Evolutionary conservation across 257 asterid genomes (phyloP).

Genomic region (Przewalskia tangutica): DNA sequence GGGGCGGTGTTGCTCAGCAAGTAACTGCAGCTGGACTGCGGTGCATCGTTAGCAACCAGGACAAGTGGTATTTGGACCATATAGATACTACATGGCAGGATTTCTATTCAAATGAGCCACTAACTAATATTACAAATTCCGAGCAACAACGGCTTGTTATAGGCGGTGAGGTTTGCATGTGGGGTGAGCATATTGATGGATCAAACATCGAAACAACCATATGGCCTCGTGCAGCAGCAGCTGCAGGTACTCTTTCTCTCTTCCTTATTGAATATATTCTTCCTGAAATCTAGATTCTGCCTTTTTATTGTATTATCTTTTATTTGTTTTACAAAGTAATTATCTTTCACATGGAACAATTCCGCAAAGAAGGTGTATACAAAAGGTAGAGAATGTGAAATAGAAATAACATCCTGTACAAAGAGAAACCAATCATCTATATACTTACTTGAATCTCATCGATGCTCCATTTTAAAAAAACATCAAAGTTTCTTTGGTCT

Average conservation of each 20-base stretch:
- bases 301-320: neutral
- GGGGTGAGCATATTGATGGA: constrained; percentile 74
- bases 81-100: constrained; percentile 72
- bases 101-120: constrained; percentile 77
- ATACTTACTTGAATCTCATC: neutral
- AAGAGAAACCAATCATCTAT: neutral
- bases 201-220: constrained; percentile 82
- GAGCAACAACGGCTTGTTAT: constrained; percentile 59
- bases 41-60: constrained; percentile 92
- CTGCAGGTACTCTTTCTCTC: constrained; percentile 53
- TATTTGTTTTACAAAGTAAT: neutral
- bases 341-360: neutral
- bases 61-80: constrained; percentile 85
- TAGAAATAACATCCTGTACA: neutral
- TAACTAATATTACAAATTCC: constrained; percentile 57
- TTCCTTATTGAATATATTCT: neutral
- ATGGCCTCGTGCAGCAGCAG: constrained; percentile 99
- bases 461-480: neutral
- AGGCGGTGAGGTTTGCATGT: constrained; percentile 88
- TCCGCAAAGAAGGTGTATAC: neutral
- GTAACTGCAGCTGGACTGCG: constrained; percentile 73
- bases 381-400: neutral
- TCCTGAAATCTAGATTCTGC: neutral
- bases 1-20: constrained; percentile 59
- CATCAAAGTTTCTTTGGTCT: neutral